phyloP scores from a whole-genome alignment of 495 filamentous ascomycete species.

The Extremus antarcticus region DNA sequence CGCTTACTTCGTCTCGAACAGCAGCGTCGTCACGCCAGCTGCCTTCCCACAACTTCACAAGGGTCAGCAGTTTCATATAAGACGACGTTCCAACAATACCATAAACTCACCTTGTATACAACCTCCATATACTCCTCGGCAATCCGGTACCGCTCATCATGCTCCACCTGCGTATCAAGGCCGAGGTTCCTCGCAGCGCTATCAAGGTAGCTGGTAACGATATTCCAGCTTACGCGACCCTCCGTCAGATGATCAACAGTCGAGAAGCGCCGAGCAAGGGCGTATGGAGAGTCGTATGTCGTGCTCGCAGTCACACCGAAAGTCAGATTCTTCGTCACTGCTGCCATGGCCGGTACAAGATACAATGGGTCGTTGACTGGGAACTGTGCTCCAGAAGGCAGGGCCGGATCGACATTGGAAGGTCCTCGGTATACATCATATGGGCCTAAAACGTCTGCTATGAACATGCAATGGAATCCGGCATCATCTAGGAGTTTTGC shows the following conservation, averaged over 20 bases:
- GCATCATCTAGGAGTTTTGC: slow-evolving; percentile 39
- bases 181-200: slow-evolving; percentile 40
- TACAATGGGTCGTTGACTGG: slow-evolving; percentile 16
- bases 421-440: slow-evolving; percentile 17
- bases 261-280: slow-evolving; percentile 51
- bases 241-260: slow-evolving; percentile 59
- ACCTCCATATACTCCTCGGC: slow-evolving; percentile 60
- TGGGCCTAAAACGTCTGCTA: slow-evolving; percentile 40
- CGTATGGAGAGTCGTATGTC: slow-evolving; percentile 62
- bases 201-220: slow-evolving; percentile 59
- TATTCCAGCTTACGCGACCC: slow-evolving; percentile 58
- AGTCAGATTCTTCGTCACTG: slow-evolving; percentile 52
- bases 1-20: slow-evolving; percentile 40
- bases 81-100: too few species aligned
- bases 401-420: slow-evolving; percentile 4
- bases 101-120: slow-evolving; percentile 43
- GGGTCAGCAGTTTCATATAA: too few species aligned
- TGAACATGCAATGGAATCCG: slow-evolving; percentile 48
- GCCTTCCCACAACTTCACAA: slow-evolving; percentile 52
- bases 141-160: slow-evolving; percentile 56
- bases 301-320: slow-evolving; percentile 57
- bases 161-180: slow-evolving; percentile 27
- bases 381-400: slow-evolving; percentile 13
- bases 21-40: slow-evolving; percentile 61
- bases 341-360: slow-evolving; percentile 23